Conservation (phyloP, 208 protist species). For the Acanthamoeba lenticulata region DNA sequence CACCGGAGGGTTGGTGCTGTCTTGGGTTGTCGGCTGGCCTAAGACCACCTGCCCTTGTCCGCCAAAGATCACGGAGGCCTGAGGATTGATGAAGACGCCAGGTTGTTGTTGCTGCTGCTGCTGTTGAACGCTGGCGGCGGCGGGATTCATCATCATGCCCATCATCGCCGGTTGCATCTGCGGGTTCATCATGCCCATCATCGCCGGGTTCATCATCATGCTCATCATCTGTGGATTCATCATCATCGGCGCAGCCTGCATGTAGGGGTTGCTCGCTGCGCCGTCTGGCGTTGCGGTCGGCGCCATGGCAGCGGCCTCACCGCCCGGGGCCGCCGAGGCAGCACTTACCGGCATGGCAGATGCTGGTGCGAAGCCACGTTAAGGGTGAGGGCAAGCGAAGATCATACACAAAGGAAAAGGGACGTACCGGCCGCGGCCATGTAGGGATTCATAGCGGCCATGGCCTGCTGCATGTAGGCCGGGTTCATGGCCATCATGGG, state of each 20-base stretch:
- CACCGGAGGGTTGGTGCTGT: too few species aligned
- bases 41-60: too few species aligned
- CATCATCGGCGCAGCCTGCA: neutral
- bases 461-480: constrained; percentile 21
- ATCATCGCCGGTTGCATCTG: neutral
- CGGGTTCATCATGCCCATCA: constrained; percentile 27
- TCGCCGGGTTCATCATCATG: neutral
- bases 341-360: too few species aligned
- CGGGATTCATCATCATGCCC: too few species aligned
- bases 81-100: too few species aligned
- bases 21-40: too few species aligned
- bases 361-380: too few species aligned
- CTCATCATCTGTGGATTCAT: constrained; percentile 13
- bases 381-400: too few species aligned
- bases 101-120: neutral
- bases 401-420: neutral
- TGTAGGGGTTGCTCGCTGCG: neutral
- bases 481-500: neutral
- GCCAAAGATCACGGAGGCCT: too few species aligned
- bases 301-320: neutral
- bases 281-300: neutral
- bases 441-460: neutral
- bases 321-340: too few species aligned
- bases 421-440: neutral
- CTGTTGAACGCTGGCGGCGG: neutral